Conservation (phyloP, 2,329 filamentous ascomycete species). For the Botrytis byssoidea region DNA sequence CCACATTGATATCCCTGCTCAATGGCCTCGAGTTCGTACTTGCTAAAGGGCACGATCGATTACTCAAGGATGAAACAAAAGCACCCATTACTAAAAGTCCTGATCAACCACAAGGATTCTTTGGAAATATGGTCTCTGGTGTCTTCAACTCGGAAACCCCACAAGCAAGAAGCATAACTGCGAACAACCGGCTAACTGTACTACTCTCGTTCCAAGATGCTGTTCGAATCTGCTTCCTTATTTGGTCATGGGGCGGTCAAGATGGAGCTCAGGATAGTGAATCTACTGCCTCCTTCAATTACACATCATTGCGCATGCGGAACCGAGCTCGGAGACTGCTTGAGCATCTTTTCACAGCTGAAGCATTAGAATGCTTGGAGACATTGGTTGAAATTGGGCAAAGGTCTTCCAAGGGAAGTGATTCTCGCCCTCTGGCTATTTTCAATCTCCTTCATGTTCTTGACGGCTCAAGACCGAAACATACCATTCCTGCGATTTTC, state of each 20-base stretch:
- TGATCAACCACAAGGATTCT: conserved; percentile 81
- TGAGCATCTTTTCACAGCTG: conserved; percentile 89
- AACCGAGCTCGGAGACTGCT: conserved; percentile 84
- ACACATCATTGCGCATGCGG: conserved; percentile 86
- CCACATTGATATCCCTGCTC: conserved; percentile 79
- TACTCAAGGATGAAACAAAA: conserved; percentile 73
- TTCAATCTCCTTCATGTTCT: conserved; percentile 87
- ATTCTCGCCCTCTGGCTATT: conserved; percentile 60
- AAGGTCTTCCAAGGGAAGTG: conserved; percentile 47
- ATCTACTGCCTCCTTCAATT: conserved; percentile 79
- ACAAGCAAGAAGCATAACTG: conserved; percentile 77
- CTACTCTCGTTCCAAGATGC: conserved; percentile 96
- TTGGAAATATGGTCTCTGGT: conserved; percentile 90
- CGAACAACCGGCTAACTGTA: conserved; percentile 90
- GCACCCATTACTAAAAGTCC: conserved; percentile 70
- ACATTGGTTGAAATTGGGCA: conserved; percentile 86
- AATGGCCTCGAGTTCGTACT: conserved; percentile 90
- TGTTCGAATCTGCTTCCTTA: conserved; percentile 84
- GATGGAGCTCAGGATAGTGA: conserved; percentile 62
- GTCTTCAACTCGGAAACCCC: conserved; percentile 79
- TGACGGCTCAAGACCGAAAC: conserved; percentile 85
- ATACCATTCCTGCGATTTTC: conserved; percentile 90
- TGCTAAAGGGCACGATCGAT: conserved; percentile 78
- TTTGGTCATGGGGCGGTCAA: conserved; percentile 89
- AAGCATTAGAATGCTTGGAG: conserved; percentile 90